Base-by-base conservation (phyloP, 2,329 filamentous ascomycete genomes). In the Cylindrodendrum hubeiense region DNA sequence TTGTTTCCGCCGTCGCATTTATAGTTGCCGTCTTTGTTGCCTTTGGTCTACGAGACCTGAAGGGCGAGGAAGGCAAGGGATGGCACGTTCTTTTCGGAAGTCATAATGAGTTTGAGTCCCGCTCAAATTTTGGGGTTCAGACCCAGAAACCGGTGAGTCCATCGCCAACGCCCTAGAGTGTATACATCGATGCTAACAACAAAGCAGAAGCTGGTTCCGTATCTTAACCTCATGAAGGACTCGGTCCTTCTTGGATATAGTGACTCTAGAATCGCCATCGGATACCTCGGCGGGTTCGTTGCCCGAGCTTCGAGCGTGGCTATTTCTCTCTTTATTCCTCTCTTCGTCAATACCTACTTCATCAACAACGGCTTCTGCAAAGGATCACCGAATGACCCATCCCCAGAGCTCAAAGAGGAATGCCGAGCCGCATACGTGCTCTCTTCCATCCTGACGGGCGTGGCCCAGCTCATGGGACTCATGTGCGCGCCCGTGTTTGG, bases 281-380 rank as follows among this genome's bases (percentile, higher is more conserved):
- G 93, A 28, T 99, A 98, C 75, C 83, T 98, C 0, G 96, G 95
- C 67, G 96, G 96, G 2, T 98, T 98, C 74, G 95, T 99, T 3
- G 95, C 95, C 10, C 90, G 96, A 60, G 95, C 96, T 8, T 98
- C 95, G 1, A 97, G 94, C 0, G 96, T 99, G 5, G 95, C 93
- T 56, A 97, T 99, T 69, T 97, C 94, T 1, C 87, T 98, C 6
- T 99, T 98, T 81, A 92, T 99, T 58, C 96, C 96, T 1, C 87
- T 99, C 2, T 97, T 93, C 76, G 90, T 98, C 73, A 98, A 98
- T 77, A 91, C 93, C 24, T 97, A 93, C 79, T 98, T 95, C 79
- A 92, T 95, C 68, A 83, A 85, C 52, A 91, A 91, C 57, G 95
- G 94, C 3, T 91, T 93, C 70, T 98, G 96, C 81, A 86, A 89